Conservation (phyloP, 1,284 basidiomycete species). For the Pulchroboletus neoregius region DNA sequence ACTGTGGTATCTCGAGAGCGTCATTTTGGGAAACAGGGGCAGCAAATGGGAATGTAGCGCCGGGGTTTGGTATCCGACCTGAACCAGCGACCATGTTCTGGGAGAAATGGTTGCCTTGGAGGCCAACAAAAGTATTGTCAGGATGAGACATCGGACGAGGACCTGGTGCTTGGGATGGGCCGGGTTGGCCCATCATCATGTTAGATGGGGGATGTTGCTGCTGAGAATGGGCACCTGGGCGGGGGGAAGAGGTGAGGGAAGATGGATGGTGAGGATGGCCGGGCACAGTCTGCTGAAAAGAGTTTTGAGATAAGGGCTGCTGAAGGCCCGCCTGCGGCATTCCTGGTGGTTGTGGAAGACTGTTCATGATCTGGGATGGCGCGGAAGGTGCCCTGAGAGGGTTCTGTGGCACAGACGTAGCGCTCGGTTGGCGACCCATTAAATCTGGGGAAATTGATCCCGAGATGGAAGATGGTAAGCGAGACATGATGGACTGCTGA, state of each 20-base stretch:
- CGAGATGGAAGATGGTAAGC: conserved; percentile 37
- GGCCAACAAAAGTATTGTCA: conserved; percentile 44
- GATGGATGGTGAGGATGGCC: conserved; percentile 38
- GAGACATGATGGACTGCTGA: conserved; percentile 34
- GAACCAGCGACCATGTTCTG: conserved; percentile 33
- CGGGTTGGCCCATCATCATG: conserved; percentile 42
- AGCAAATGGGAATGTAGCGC: conserved; percentile 38
- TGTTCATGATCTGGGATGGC: conserved; percentile 46
- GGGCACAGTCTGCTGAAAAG: conserved; percentile 37
- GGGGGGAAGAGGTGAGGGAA: conserved; percentile 44
- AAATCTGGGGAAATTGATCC: conserved; percentile 44
- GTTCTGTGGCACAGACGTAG: conserved; percentile 38
- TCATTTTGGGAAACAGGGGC: conserved; percentile 41
- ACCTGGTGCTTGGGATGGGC: conserved; percentile 42
- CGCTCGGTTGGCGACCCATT: conserved; percentile 36
- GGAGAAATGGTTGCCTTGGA: conserved; percentile 42
- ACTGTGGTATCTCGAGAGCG: conserved; percentile 36
- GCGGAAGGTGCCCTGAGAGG: conserved; percentile 40
- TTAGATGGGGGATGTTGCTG: conserved; percentile 37
- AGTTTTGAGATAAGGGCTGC: conserved; percentile 42
- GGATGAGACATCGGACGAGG: conserved; percentile 46
- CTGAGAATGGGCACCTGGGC: conserved; percentile 41
- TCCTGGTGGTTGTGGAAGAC: conserved; percentile 45
- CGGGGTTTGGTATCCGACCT: conserved; percentile 38
- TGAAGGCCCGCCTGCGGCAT: conserved; percentile 34